Base-by-base conservation (phyloP, 2,329 filamentous ascomycete species). In the Scedosporium apiospermum region DNA sequence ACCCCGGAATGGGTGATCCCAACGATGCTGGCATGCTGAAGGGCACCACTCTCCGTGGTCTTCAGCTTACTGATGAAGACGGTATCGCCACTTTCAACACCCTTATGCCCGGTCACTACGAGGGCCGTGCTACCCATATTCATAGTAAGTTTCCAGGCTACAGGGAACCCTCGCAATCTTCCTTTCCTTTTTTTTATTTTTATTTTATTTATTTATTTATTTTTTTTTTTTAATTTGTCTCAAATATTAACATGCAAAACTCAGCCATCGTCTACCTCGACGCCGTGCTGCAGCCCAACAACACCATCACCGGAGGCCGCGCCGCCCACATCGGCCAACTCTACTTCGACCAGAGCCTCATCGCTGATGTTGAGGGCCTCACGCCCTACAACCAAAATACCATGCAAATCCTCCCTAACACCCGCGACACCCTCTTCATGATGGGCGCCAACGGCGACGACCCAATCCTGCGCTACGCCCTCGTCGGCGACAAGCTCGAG, bases 301-400 rank as follows among this genome's bases (percentile, higher is more conserved):
- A 76, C 65, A 84, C 81, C 63, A 74, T 82, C 64, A 64, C 64
- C 41, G 66, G 65, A n/a, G 64, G 64, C 42, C 70, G 72, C 21
- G 76, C 81, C 57, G 78, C 79, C 2, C 82, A 86, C 70, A 77
- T 85, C 38, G 82, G 83, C 34, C 83, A 86, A 69, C 70, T 85
- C 63, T 86, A 83, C 75, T 82, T 84, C 67, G 81, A 85, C 69
- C 79, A 85, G 67, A 74, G 76, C 64, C 77, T 86, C 34, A 76
- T 82, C 64, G 65, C 69, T 16, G 66, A 73, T 21, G 81, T 85
- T 57, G 79, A 83, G 63, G 69, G 68, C 23, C 73, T 72, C 0
- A 64, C 69, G 1, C 82, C 83, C 0, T 80, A 81, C 70, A 70
- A 64, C 26, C 70, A 69, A 63, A 81, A 80, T 69, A 74, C 70